A percentile compares a stretch with the other conserved stretches of the same genome.
Evolutionary conservation across 1,139 yeast genomes (phyloP).

Genomic region (Zygosaccharomyces pseudobailii): DNA sequence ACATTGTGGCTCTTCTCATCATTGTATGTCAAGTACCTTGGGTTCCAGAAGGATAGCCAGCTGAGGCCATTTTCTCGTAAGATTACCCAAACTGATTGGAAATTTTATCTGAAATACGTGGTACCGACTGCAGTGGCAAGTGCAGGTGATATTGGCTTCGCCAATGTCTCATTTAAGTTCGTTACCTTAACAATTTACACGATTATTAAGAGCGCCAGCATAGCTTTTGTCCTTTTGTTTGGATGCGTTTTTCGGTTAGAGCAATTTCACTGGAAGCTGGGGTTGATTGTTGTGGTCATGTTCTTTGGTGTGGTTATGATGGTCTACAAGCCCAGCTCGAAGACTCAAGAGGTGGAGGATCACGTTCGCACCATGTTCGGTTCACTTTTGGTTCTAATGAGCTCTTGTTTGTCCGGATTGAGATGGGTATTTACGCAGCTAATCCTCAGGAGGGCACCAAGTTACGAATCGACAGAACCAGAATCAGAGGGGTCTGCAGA

Average conservation of each 20-base stretch:
- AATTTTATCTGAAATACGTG: constrained; percentile 50
- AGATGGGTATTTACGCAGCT: constrained; percentile 95
- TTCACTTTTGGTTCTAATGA: constrained; percentile 63
- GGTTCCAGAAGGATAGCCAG: constrained; percentile 6
- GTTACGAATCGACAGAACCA: neutral
- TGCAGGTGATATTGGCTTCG: constrained; percentile 91
- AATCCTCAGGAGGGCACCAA: constrained; percentile 39
- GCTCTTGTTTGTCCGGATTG: constrained; percentile 80
- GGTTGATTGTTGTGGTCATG: constrained; percentile 71
- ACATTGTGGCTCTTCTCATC: constrained; percentile 44
- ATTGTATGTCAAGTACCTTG: constrained; percentile 17
- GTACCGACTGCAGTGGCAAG: constrained; percentile 85
- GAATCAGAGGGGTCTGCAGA: neutral
- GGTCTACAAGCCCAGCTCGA: constrained; percentile 49
- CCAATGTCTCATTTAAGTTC: constrained; percentile 74
- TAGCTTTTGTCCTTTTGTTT: constrained; percentile 82
- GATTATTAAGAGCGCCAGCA: constrained; percentile 80
- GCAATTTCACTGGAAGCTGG: constrained; percentile 58
- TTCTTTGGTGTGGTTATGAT: constrained; percentile 78
- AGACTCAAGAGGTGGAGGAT: constrained; percentile 16
- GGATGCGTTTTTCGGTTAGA: constrained; percentile 79
- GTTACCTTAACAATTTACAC: constrained; percentile 84
- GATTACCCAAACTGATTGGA: constrained; percentile 19
- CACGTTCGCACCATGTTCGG: constrained; percentile 44
- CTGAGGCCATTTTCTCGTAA: neutral